phyloP scores from a whole-genome alignment of 2,329 filamentous ascomycete genomes.

The Tolypocladium endophyticum region DNA sequence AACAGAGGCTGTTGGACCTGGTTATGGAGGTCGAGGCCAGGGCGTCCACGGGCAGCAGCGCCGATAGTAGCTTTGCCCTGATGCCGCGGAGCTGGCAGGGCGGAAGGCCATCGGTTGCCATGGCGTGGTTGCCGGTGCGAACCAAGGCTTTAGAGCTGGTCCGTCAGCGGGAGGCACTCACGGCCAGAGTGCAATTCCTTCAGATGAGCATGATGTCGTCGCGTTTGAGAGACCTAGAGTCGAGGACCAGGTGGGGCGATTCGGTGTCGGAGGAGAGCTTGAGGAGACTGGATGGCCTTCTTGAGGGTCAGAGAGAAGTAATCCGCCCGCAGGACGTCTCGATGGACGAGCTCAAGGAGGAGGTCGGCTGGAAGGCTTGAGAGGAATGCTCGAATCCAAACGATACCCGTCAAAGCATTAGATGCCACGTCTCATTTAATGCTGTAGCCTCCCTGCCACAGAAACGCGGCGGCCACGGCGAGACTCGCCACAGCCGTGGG shows the following conservation, averaged over 20 bases:
- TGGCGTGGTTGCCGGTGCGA: conserved; percentile 33
- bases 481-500: conserved; percentile 50
- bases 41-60: conserved; percentile 7
- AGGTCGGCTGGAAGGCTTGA: background rate
- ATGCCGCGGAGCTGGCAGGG: conserved; percentile 27
- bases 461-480: conserved; percentile 29
- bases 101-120: conserved; percentile 24
- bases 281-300: conserved; percentile 11
- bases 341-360: background rate
- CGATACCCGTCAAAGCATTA: conserved; percentile 1
- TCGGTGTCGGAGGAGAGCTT: conserved; percentile 16
- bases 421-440: conserved; percentile 15
- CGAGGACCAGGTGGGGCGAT: conserved; percentile 18
- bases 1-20: conserved; percentile 32
- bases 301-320: background rate
- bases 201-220: conserved; percentile 38
- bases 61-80: conserved; percentile 23
- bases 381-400: background rate
- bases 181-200: conserved; percentile 33
- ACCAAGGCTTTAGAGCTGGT: conserved; percentile 34
- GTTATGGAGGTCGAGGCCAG: conserved; percentile 29
- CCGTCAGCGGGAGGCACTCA: conserved; percentile 33
- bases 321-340: conserved; percentile 2
- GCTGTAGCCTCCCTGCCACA: conserved; percentile 39
- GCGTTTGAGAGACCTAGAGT: conserved; percentile 25